Base-by-base conservation (phyloP, 2,329 filamentous ascomycete species). In the Simplicillium sp. region DNA sequence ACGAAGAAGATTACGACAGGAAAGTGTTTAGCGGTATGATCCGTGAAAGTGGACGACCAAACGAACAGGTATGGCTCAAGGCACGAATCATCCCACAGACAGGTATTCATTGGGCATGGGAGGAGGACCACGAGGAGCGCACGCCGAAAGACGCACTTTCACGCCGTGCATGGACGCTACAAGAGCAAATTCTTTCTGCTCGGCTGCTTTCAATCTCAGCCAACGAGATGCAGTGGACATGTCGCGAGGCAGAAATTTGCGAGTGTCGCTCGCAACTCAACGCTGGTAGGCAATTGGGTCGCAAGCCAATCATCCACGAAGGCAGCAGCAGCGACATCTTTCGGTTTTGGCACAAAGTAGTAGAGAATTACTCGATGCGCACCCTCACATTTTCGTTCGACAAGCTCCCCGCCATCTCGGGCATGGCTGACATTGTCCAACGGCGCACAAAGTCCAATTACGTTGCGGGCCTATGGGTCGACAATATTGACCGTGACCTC, bases 381-480 rank as follows among this genome's bases (percentile, higher is more conserved):
- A 38, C 48, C 2, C 36, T 60, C 13, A 51, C 51, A 0, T 41
- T 50, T 1, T 25, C 37, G 3, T 20, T 39, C 0, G 57, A 60
- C 34, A 52, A 51, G 15, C 46, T 60, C 4, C 53, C 55, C 0
- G 57, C 54, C 2, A 51, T 60, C 31, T 56, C 54, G 3, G 56
- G 54, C 1, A 43, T 58, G 16, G 58, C 56, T 0, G 47, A 44
- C 4, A 41, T 46, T 4, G 36, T 58, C 29, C 48, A 49, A 25
- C 42, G 45, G 29, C 47, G 41, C 3, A 49, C 47, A 5, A 39
- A 40, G 0, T 51, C 51, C 12, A 37, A 50, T 8, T 60, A 59
- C 37, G 41, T 49, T 1, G 57, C 57, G 1, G 55, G 57, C 1
- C 32, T 60, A 15, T 60, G 57, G 57, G 29, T 29, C 2, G 38